Base-by-base conservation (phyloP, 768 basidiomycete genomes). In the Coprinellus micaceus region DNA sequence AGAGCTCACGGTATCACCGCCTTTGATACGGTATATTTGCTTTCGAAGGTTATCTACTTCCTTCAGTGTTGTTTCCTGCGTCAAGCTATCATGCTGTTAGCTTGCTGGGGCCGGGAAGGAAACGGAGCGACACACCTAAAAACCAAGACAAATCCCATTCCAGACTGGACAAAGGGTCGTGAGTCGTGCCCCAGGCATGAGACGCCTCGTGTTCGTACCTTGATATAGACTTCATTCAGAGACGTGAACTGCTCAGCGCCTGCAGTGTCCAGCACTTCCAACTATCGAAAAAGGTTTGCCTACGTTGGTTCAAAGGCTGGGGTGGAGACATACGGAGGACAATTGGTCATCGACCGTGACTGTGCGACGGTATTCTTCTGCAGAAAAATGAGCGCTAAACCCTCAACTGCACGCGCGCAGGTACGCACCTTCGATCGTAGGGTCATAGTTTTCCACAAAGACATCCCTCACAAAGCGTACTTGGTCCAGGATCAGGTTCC, bases 161-260 rank as follows among this genome's bases (percentile, higher is more conserved):
- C 86, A 36, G 83, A 80, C 85, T 89, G 39, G 61, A 44, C 6
- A 43, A 15, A 17, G 48, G 2, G 26, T 17, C 26, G 48, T 55
- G 44, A 29, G 54, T 63, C 39, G 64, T 62, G 25, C 30, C 19
- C 40, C 24, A 37, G n/a, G 12, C 33, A 10, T 4, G n/a, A 33
- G n/a, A 39, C 19, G 26, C 15, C 19, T 30, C 26, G 33, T 6
- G 7, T 33, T 37, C 59, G 39, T 57, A 88, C 89, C 80, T 89
- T 85, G 67, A 92, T 91, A 65, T 91, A 91, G 9, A 87, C 74
- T 70, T 92, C 90, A 60, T 89, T 90, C 52, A 91, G 73, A 9
- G 86, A 85, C 15, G 78, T 88, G 68, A 92, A 92, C 68, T 91
- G 90, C 63, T 91, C 90, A n/a, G 87, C 85, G 12, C 90, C 90